Percentiles rank a stretch among this genome's conserved stretches.
Conservation (phyloP, 768 basidiomycete species). For the Hebeloma cylindrosporum region DNA sequence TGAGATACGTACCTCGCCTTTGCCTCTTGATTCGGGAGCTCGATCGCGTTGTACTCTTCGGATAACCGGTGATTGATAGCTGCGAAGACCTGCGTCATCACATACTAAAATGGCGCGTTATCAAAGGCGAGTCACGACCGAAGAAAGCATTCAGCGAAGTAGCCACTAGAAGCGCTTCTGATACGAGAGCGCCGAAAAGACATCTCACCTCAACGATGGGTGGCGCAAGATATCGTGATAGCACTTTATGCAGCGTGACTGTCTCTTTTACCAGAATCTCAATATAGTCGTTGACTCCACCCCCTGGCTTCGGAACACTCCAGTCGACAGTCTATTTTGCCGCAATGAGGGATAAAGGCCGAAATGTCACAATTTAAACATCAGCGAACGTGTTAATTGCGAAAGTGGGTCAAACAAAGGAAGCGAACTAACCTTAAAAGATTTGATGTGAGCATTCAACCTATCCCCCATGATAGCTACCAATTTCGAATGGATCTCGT, state of each 20-base stretch:
- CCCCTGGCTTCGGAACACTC: constrained; percentile 59
- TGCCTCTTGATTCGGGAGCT: constrained; percentile 79
- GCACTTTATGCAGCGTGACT: constrained; percentile 91
- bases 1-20: constrained; percentile 69
- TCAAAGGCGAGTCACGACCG: constrained; percentile 2
- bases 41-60: constrained; percentile 82
- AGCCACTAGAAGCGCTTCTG: constrained; percentile 1
- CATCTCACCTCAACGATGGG: constrained; percentile 77
- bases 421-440: constrained; percentile 59
- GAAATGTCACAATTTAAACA: constrained; percentile 3
- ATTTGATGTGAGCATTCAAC: constrained; percentile 78
- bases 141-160: constrained; percentile 12
- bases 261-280: constrained; percentile 93
- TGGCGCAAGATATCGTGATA: constrained; percentile 83
- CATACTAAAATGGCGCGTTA: constrained; percentile 52
- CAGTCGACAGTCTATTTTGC: constrained; percentile 82
- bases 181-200: constrained; percentile 10
- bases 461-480: constrained; percentile 99
- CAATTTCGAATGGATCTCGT: constrained; percentile 97
- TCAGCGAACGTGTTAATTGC: constrained; percentile 4
- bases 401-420: neutral
- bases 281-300: constrained; percentile 87
- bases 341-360: too few relatives aligned
- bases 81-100: constrained; percentile 94
- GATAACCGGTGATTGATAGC: constrained; percentile 89